A percentile compares a stretch with the other conserved stretches of the same genome.
phyloP scores from a whole-genome alignment of 2,329 filamentous ascomycete species.

The Venturia aucupariae region DNA sequence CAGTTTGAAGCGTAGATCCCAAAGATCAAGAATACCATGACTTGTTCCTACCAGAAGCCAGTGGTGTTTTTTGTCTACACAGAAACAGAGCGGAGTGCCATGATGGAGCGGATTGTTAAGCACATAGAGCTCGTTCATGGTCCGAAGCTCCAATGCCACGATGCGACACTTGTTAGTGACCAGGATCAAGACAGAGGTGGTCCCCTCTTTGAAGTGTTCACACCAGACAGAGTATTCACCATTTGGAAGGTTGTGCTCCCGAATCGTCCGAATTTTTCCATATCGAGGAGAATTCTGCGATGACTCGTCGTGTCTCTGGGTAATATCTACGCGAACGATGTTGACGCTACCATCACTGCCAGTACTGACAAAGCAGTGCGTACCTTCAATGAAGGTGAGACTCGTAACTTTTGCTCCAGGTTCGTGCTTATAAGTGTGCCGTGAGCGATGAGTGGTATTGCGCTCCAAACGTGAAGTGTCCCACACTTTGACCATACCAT shows the following conservation, averaged over 20 bases:
- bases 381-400: conserved; percentile 85
- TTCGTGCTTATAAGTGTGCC: conserved; percentile 73
- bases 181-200: conserved; percentile 68
- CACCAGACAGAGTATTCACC: conserved; percentile 80
- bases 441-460: conserved; percentile 78
- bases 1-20: conserved; percentile 93
- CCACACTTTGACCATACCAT: conserved; percentile 88
- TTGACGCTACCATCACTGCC: conserved; percentile 85
- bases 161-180: conserved; percentile 81
- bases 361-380: conserved; percentile 86
- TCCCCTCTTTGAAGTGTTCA: conserved; percentile 78
- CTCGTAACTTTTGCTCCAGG: conserved; percentile 65
- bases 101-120: conserved; percentile 86
- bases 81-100: conserved; percentile 85
- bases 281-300: conserved; percentile 54
- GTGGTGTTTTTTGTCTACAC: conserved; percentile 72
- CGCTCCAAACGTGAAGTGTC: conserved; percentile 82
- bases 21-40: conserved; percentile 85
- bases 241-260: conserved; percentile 67
- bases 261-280: conserved; percentile 63
- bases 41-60: conserved; percentile 90
- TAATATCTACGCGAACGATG: conserved; percentile 72
- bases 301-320: conserved; percentile 27
- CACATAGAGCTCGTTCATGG: conserved; percentile 72
- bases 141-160: conserved; percentile 74